Base-by-base conservation (phyloP, 2,329 filamentous ascomycete species). In the Penicillium brevicompactum region DNA sequence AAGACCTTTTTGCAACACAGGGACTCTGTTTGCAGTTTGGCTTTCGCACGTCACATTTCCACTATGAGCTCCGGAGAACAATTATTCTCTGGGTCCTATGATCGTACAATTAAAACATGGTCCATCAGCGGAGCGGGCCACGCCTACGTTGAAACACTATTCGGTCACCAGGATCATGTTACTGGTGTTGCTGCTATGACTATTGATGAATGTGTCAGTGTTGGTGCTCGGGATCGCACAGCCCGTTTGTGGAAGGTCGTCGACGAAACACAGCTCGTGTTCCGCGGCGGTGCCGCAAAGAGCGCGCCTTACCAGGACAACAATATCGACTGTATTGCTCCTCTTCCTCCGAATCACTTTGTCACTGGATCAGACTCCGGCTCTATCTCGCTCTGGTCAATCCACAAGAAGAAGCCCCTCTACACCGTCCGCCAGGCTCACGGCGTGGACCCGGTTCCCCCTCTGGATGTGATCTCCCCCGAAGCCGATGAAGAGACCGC, bases 81-180 rank as follows among this genome's bases (percentile, higher is more conserved):
- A 74, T 79, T 99, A 18, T 99, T 95, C 77, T 95, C 91, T 3
- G 88, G 89, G 55, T 94, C 91, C 51, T 90, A 88, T 67, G 94
- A 99, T 75, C 86, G 94, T 41, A 96, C 93, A 2, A 88, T 99
- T 70, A 97, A 97, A 75, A 89, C 95, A 31, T 99, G 93, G 91
- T 93, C 89, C 63, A 79, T 97, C 42, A 78, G 76, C 34, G 66
- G 72, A 5, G 89, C 96, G 65, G 92, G 95, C 71, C 82, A 96
- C 58, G 91, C 93, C 44, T 99, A 97, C 69, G 85, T 97, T 30
- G 94, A 99, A 74, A 97, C 93, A 0, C 81, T 99, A 0, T 97
- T 97, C 70, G 94, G 94, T 43, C 94, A 99, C 76, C 93, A 97
- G 70, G 93, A 97, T 70, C 84, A 90, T 61, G 89, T 97, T 5